Conservation (phyloP, 345 rosid species). For the Pugionium dolabratum region DNA sequence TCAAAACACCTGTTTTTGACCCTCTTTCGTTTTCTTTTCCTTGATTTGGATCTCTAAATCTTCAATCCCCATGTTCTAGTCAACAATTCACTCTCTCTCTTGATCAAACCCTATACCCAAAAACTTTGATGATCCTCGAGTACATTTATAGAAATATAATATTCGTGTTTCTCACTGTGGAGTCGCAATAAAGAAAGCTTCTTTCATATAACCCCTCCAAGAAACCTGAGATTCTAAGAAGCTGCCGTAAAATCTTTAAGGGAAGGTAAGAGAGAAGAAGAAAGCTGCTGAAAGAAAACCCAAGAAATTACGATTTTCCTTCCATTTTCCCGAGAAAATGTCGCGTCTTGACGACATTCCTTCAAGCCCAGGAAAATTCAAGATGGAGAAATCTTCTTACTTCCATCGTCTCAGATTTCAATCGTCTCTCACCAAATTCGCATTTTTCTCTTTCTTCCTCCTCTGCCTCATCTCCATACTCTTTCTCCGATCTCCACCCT, state of each 20-base stretch:
- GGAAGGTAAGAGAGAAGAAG: conserved; percentile 18
- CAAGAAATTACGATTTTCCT: conserved; percentile 9
- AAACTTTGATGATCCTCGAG: conserved; percentile 32
- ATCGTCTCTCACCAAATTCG: conserved; percentile 69
- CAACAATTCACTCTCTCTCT: conserved; percentile 4
- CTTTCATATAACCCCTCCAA: conserved; percentile 40
- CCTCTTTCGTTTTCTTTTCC: conserved; percentile 22
- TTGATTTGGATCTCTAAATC: conserved; percentile 38
- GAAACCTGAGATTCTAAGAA: conserved; percentile 57
- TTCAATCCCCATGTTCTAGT: conserved; percentile 29
- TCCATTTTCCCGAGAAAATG: conserved; percentile 42
- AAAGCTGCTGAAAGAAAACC: neutral
- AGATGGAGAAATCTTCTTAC: conserved; percentile 86
- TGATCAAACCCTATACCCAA: conserved; percentile 26
- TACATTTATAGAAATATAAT: conserved; percentile 10
- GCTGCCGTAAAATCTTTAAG: conserved; percentile 13
- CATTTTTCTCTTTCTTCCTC: conserved; percentile 84
- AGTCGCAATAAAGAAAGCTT: conserved; percentile 35
- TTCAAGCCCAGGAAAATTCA: conserved; percentile 92
- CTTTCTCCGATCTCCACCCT: conserved; percentile 80
- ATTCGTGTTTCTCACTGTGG: conserved; percentile 23
- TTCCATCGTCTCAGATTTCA: conserved; percentile 63
- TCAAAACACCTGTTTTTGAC: conserved; percentile 20
- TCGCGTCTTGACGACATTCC: conserved; percentile 82
- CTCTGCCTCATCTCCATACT: conserved; percentile 69